These are phyloP conservation scores for Lyophyllum shimeji DNA, from an alignment of 768 basidiomycete genomes.

Conservation along the genomic window DNA sequence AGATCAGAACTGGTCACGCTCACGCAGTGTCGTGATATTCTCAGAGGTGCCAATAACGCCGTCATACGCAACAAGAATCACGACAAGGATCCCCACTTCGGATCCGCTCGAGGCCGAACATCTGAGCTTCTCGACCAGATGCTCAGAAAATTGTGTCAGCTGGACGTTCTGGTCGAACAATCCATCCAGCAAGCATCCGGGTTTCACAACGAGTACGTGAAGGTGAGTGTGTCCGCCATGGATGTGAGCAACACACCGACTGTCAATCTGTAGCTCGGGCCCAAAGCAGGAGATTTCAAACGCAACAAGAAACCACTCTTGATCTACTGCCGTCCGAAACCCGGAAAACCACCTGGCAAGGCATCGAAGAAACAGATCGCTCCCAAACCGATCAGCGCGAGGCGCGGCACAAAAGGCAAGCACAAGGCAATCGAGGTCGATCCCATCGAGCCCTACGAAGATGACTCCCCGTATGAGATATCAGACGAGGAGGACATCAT, in stretches of 20 bases:
- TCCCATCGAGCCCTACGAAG: constrained; percentile 33
- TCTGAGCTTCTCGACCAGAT: constrained; percentile 64
- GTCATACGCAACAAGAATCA: constrained; percentile 48
- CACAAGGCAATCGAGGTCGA: constrained; percentile 27
- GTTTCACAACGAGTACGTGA: constrained; percentile 52
- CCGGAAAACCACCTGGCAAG: constrained; percentile 23
- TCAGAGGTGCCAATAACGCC: constrained; percentile 59
- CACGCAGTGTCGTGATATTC: constrained; percentile 56
- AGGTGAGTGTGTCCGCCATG: constrained; percentile 33
- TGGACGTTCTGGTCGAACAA: constrained; percentile 48
- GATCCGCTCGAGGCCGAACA: constrained; percentile 48
- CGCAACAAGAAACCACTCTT: constrained; percentile 20
- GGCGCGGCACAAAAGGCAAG: constrained; percentile 25
- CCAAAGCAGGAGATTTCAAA: constrained; percentile 28
- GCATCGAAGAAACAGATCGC: constrained; percentile 16
- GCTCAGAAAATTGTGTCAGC: constrained; percentile 52
- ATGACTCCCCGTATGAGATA: constrained; percentile 18
- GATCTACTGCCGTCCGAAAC: constrained; percentile 33
- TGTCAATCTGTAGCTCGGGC: constrained; percentile 32
- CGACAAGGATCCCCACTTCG: constrained; percentile 49
- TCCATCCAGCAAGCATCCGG: constrained; percentile 44
- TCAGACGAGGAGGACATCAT: constrained; percentile 24
- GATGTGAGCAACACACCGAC: background rate
- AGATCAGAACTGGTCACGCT: constrained; percentile 57
- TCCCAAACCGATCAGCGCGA: constrained; percentile 19